Evolutionary conservation across 2,329 filamentous ascomycete genomes (phyloP), one percentile per base, ranked within the genome.

Genomic region (Trichoderma gracile): DNA sequence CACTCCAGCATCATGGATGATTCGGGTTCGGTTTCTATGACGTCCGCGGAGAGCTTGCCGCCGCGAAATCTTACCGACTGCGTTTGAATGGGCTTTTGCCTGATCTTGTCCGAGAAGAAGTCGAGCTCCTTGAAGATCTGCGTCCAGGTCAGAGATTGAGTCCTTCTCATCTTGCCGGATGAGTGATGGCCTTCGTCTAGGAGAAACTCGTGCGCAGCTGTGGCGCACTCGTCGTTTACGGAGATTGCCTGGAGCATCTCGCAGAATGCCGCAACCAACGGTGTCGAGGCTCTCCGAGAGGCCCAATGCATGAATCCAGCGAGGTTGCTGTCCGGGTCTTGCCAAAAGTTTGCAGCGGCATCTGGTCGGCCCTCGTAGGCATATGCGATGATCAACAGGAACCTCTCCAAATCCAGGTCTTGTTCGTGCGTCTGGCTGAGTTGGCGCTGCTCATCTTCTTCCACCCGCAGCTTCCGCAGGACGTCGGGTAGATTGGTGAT

Each of bases 221-320:
- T 89, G 30, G 95, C 94, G 70, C 92, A 95, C 60, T 91, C 86
- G 61, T 92, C 86, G 59, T 92, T 92, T 58, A 89, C 88, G 0
- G 95, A 92, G 54, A 99, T 89, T 1, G 93, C 90, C 72, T 93
- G 91, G 17, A 99, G 81, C 88, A 99, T 94, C 74, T 98, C 94
- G 76, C 95, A 99, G 71, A 98, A 99, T 14, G 94, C 93, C 67
- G 92, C 95, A 65, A 96, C 93, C 25, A 97, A 84, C n/a, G 95
- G 95, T 0, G 96, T 97, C 0, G 96, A 97, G 66, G 96, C 93
- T 71, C 95, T 85, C 70, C 92, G 89, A 3, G 95, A 97, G n/a
- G 93, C 91, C 95, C 95, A 99, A 68, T 96, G 91, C 74, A 99
- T 84, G 74, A 99, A 99, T 0, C 95, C 95, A 67, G 93, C 91